A percentile compares a stretch with the other conserved stretches of the same genome.
These are phyloP conservation scores for Fusarium algeriense DNA, from an alignment of 2,329 filamentous ascomycete species.

Conservation along the genomic window DNA sequence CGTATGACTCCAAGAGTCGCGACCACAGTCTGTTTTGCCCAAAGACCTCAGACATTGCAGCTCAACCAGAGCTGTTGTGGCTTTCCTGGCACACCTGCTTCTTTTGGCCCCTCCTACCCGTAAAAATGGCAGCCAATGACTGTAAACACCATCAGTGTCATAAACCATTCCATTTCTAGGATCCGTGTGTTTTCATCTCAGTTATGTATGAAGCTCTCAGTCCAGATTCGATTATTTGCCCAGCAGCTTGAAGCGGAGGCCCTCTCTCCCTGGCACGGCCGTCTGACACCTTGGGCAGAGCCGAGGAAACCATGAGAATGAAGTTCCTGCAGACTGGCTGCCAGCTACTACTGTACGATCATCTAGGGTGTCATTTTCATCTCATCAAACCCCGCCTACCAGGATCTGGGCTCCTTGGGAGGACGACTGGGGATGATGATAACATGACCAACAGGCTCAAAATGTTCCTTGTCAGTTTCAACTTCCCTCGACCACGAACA, in stretches of 20 bases:
- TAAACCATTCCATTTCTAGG: slow-evolving; percentile 13
- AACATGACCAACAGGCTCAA: slow-evolving; percentile 2
- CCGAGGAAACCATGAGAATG: slow-evolving; percentile 30
- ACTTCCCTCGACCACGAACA: not conserved
- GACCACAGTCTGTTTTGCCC: slow-evolving; percentile 35
- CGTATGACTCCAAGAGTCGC: slow-evolving; percentile 42
- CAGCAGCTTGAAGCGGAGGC: slow-evolving; percentile 36
- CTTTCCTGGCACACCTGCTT: slow-evolving; percentile 9
- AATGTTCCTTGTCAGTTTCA: not conserved
- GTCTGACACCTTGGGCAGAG: slow-evolving; percentile 34
- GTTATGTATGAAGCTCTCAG: slow-evolving; percentile 12
- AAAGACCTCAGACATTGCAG: slow-evolving; percentile 26
- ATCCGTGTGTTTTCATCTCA: slow-evolving; percentile 8
- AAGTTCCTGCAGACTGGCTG: slow-evolving; percentile 30
- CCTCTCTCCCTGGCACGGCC: slow-evolving; percentile 25
- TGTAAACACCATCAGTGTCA: slow-evolving; percentile 26
- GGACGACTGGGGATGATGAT: slow-evolving; percentile 2
- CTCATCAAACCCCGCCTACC: slow-evolving; percentile 39
- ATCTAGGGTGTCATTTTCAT: slow-evolving; percentile 40
- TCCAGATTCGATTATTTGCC: slow-evolving; percentile 40
- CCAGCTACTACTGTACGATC: slow-evolving; percentile 38
- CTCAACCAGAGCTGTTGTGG: slow-evolving; percentile 17
- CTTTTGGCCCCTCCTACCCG: slow-evolving; percentile 14
- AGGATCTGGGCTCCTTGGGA: slow-evolving; percentile 9
- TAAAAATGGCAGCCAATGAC: slow-evolving; percentile 18